Base-by-base conservation (phyloP, 148 eudicot genomes). In the Vaccinium vitisidaea region DNA sequence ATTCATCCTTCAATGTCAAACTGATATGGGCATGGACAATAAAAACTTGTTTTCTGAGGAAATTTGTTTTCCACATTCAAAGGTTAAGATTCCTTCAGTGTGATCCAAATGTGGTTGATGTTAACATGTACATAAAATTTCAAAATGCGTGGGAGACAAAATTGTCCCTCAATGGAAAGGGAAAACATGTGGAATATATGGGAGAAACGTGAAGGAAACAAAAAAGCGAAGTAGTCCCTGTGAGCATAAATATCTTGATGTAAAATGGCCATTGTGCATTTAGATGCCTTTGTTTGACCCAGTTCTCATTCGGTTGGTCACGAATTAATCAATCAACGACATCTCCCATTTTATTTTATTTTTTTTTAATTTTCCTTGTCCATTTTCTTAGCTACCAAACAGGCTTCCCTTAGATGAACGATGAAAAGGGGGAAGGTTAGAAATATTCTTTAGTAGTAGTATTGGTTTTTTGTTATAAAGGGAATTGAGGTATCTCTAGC, bases 401-500 rank as follows among this genome's bases (percentile, higher is more conserved):
- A 81, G 21, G 69, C 15, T 30, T 59, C n/a, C 30, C 32, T n/a
- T 80, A 2, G 19, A 43, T 59, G 49, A n/a, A 43, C 49, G n/a
- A n/a, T 80, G 73, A 43, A 80, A 61, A 39, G 19, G 54, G 11
- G 36, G 9, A 43, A 21, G 23, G 2, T 10, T 25, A 43, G 25
- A 80, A 80, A 80, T 30, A 15, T n/a, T 8, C 36, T n/a, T n/a
- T 46, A 70, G 18, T 18, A 70, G 18, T 18, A 79, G 10, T 8
- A 2, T 1, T 80, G 13, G 6, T 8, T 59, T 48, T 39, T 59
- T 59, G 8, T 32, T 59, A 80, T 39, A 65, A 27, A 27, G 76
- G 58, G 76, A 15, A 46, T 67, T 67, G 83, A 67, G 59, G 76
- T 82, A 82, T 67, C 83, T 67, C 48, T 67, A 48, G 49, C 83